Evolutionary conservation across 2,329 filamentous ascomycete genomes (phyloP).

Genomic region (Alternaria sp.): DNA sequence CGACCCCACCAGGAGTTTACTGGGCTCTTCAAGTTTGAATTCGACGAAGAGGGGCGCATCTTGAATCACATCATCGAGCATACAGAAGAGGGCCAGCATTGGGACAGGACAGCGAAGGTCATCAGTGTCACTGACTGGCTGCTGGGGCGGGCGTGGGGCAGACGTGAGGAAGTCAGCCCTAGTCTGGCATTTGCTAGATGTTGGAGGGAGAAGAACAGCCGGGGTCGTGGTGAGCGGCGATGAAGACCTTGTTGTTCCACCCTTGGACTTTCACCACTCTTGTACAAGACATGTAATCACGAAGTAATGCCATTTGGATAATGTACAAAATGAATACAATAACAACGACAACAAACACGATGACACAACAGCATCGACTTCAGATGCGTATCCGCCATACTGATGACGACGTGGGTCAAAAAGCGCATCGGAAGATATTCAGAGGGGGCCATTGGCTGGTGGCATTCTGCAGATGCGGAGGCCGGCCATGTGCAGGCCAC

Average conservation of each 20-base stretch:
- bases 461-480: constrained; percentile 14
- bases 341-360: constrained; percentile 5
- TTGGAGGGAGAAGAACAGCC: constrained; percentile 19
- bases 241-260: neutral
- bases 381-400: constrained; percentile 1
- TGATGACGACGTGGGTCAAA: neutral
- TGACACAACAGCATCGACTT: neutral
- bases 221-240: constrained; percentile 4
- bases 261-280: constrained; percentile 10
- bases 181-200: constrained; percentile 53
- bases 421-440: neutral
- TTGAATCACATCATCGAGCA: constrained; percentile 93
- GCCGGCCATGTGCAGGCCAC: constrained; percentile 21
- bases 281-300: constrained; percentile 40
- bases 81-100: constrained; percentile 81
- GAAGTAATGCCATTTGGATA: constrained; percentile 14
- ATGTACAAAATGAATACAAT: neutral
- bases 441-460: neutral
- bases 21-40: constrained; percentile 94
- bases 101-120: constrained; percentile 84
- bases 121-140: constrained; percentile 96
- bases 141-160: constrained; percentile 75
- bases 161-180: constrained; percentile 53
- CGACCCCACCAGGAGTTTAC: constrained; percentile 73
- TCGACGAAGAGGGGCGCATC: constrained; percentile 85